These are phyloP conservation scores for Candolleomyces eurysporus DNA, from an alignment of 768 basidiomycete species.

Conservation along the genomic window DNA sequence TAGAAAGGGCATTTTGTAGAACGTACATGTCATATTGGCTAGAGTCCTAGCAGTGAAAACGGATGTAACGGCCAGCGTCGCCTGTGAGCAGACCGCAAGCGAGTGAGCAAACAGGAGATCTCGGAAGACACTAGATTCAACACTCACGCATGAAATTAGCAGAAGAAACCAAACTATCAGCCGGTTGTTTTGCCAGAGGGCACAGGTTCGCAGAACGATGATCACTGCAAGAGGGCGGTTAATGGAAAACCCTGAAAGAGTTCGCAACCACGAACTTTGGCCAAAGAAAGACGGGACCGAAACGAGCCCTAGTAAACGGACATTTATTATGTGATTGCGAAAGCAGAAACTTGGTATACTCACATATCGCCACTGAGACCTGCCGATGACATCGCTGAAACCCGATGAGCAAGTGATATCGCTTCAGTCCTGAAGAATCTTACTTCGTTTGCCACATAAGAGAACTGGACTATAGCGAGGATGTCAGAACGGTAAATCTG, in stretches of 20 bases:
- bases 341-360: not conserved
- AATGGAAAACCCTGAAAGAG: not conserved
- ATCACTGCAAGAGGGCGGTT: not conserved
- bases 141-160: not conserved
- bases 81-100: not conserved
- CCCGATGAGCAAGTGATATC: not conserved
- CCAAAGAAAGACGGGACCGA: constrained; percentile 3
- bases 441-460: not conserved
- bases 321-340: not conserved
- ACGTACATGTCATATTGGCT: not conserved
- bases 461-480: not conserved
- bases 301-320: constrained; percentile 2
- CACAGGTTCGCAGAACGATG: constrained; percentile 8
- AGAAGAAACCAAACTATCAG: not conserved
- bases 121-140: not conserved
- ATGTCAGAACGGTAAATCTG: not conserved
- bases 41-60: constrained; percentile 1
- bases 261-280: not conserved
- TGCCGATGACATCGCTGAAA: not conserved
- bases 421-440: not conserved
- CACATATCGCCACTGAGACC: not conserved
- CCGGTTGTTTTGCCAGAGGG: constrained; percentile 5
- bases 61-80: not conserved
- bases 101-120: not conserved
- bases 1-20: not conserved